Evolutionary conservation across 495 filamentous ascomycete species (phyloP).

Genomic region (Penicillium lagena): DNA sequence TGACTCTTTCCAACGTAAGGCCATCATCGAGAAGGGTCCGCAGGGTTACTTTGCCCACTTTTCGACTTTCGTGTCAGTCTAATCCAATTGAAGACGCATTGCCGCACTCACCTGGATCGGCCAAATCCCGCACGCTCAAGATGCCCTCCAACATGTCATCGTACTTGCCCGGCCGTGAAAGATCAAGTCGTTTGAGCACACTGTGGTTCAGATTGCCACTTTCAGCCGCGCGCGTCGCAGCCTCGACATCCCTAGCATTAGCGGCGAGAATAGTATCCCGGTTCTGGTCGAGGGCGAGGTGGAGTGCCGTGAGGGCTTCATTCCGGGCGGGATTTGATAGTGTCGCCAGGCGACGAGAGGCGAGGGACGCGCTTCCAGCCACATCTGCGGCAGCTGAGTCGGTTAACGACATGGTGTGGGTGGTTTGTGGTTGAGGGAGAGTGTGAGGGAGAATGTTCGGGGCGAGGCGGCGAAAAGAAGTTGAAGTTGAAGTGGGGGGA

Average conservation of each 20-base stretch:
- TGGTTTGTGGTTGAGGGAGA: background rate
- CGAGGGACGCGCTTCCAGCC: conserved; percentile 61
- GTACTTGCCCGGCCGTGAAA: conserved; percentile 82
- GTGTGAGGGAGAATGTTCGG: background rate
- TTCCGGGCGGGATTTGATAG: conserved; percentile 64
- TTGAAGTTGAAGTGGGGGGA: background rate
- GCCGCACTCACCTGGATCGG: conserved; percentile 70
- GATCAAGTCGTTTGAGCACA: conserved; percentile 83
- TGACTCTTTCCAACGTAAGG: conserved; percentile 75
- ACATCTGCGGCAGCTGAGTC: conserved; percentile 60
- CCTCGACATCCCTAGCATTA: conserved; percentile 73
- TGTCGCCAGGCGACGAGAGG: conserved; percentile 63
- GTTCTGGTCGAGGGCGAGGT: conserved; percentile 59
- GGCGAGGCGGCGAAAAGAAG: background rate
- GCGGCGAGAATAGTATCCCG: conserved; percentile 74
- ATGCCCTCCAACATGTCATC: conserved; percentile 98
- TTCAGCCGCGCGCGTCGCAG: conserved; percentile 64
- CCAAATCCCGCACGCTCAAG: conserved; percentile 75
- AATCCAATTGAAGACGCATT: background rate
- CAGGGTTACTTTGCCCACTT: conserved; percentile 80
- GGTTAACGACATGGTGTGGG: conserved; percentile 62
- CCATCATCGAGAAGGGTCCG: conserved; percentile 86
- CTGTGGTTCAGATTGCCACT: conserved; percentile 73
- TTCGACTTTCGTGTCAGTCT: conserved; percentile 4
- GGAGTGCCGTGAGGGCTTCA: conserved; percentile 75